Percentiles rank a stretch among this genome's conserved stretches.
Conservation (phyloP, 2,329 filamentous ascomycete genomes). For the Pseudogymnoascus sp. region DNA sequence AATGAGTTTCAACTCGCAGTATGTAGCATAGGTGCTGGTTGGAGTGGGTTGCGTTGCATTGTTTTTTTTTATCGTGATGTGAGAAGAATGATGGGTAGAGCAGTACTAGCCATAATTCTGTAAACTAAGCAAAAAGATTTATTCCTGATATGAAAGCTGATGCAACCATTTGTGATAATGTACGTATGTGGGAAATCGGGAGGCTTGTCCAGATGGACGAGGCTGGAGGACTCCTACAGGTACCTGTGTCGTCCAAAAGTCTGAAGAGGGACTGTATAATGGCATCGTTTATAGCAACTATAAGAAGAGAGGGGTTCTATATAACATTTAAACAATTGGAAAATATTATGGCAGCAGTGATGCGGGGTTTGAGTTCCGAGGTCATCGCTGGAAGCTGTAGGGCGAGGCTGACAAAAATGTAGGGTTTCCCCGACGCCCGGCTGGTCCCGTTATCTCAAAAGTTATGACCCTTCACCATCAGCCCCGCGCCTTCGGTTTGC, state of each 20-base stretch:
- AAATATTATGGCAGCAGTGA: neutral
- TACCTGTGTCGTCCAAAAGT: neutral
- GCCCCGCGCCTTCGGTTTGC: neutral
- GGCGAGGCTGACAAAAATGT: conserved; percentile 3
- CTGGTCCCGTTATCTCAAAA: neutral
- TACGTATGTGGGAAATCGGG: neutral
- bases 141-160: neutral
- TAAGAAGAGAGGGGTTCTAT: neutral
- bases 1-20: conserved; percentile 7
- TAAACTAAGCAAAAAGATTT: conserved; percentile 5
- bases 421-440: neutral
- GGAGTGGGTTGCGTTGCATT: conserved; percentile 7
- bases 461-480: neutral
- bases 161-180: neutral
- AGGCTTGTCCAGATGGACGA: neutral
- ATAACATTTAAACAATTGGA: neutral
- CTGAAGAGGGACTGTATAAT: neutral
- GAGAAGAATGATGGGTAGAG: conserved; percentile 9
- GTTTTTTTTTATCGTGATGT: neutral
- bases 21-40: conserved; percentile 10
- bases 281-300: neutral
- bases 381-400: neutral
- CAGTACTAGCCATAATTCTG: conserved; percentile 8
- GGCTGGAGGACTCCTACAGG: neutral
- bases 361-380: neutral